Conservation (phyloP, 768 basidiomycete genomes). For the Kwoniella sp. region DNA sequence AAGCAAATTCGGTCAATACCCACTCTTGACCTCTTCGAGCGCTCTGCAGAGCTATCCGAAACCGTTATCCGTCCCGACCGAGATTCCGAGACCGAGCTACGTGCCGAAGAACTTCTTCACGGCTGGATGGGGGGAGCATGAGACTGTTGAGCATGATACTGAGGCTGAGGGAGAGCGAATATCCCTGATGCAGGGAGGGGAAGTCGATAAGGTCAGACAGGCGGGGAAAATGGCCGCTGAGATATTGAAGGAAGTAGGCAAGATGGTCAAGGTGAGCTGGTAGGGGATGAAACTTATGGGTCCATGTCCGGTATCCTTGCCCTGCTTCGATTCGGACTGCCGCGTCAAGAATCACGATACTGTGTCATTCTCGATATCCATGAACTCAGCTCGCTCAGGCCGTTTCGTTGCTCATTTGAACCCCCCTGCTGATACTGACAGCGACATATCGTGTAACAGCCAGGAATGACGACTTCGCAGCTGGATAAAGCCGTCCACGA, state of each 20-base stretch:
- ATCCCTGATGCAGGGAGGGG: constrained; percentile 48
- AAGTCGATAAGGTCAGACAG: constrained; percentile 62
- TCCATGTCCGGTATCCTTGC: no score
- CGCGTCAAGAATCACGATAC: no score
- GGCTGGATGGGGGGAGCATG: constrained; percentile 37
- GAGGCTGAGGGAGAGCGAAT: constrained; percentile 2
- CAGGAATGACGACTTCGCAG: constrained; percentile 66
- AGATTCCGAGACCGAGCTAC: constrained; percentile 66
- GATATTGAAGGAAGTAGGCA: constrained; percentile 66
- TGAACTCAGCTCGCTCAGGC: no score
- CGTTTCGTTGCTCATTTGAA: constrained; percentile 21
- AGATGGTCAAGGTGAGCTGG: constrained; percentile 59
- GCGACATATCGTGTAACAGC: no score
- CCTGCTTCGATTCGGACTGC: no score
- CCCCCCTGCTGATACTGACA: background rate
- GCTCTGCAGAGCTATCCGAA: constrained; percentile 40
- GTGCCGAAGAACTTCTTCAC: constrained; percentile 55
- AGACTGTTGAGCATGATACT: constrained; percentile 6
- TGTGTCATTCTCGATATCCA: no score
- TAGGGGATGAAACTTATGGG: no score
- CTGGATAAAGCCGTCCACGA: constrained; percentile 76
- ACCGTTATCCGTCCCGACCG: constrained; percentile 60
- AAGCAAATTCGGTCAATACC: constrained; percentile 35
- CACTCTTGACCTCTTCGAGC: constrained; percentile 26
- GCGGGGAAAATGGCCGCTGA: constrained; percentile 65